Base-by-base conservation (phyloP, 2,329 filamentous ascomycete species). In the Albophoma yamanashiensis region DNA sequence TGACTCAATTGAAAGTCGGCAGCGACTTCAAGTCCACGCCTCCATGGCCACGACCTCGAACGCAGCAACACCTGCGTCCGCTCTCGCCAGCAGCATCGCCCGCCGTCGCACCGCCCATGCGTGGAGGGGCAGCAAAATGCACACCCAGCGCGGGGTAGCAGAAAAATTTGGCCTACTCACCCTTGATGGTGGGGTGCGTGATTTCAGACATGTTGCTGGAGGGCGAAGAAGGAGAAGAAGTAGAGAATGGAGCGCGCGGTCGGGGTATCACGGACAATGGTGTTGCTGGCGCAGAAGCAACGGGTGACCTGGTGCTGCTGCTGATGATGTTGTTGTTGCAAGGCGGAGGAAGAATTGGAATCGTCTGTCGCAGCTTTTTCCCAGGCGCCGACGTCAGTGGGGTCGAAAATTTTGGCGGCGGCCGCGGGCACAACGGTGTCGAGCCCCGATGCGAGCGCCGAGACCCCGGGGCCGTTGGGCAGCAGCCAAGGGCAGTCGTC, bases 131-230 rank as follows among this genome's bases (percentile, higher is more conserved):
- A 63, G 40, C 60, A 57, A 59, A 59, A 59, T 39, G 58, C 22
- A 42, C 52, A 42, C 52, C 15, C 27, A 42, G 55, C 55, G 59
- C 42, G 59, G 59, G 58, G 40, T 50, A 34, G 7, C 31, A 56
- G 22, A 20, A 56, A 34, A 56, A 38, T n/a, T 40, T 3, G 22
- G 55, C 57, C 22, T 43, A 77, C 79, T 63, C 76, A 83, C 81
- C 81, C 75, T 83, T 76, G 75, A 84, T 84, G 70, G 81, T 84
- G 68, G 73, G 73, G 75, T 84, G 82, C 61, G 76, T 76, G 68
- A 83, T 81, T 66, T 83, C 81, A 66, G 76, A 75, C 80, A 82
- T 83, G 67, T 17, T 36, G 50, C 27, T 22, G 17, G 50, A 53
- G 9, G 20, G 15, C 14, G 31, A 36, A 15, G 55, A 42, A 11